Base-by-base conservation (phyloP, 129 eudicot species). In the Calendula officinalis region DNA sequence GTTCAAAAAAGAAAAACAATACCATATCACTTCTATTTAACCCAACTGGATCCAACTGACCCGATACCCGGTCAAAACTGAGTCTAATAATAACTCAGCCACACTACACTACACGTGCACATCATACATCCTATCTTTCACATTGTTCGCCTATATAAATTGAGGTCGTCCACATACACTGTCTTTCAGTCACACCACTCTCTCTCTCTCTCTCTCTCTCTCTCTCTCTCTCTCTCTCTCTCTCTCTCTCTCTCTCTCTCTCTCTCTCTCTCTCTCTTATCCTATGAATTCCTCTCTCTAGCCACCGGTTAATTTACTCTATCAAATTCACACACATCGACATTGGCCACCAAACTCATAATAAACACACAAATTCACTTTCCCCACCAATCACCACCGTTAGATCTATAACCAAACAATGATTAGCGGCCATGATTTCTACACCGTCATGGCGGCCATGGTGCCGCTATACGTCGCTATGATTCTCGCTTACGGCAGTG, bases 401-500 rank as follows among this genome's bases (percentile, higher is more conserved):
- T 53, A 73, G 78, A 69, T 74, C 67, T 6, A 36, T 17, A 74
- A 80, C 57, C 58, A 16, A 22, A 75, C 59, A 44, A 91, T 90
- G 97, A 90, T 90, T 22, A 74, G 51, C 7, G 76, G 81, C 62
- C 95, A 86, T 62, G 97, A 90, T 72, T 83, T 90, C 32, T 90
- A 90, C 85, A 82, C 83, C 16, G 97, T 90, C 15, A 72, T 90
- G 56, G 77, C 97, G 11, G 95, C 97, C 30, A 81, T 90, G 70
- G 78, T 90, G 7, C 97, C 97, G 0, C 82, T 90, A 13, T 90
- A 90, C 72, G 95, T 84, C 8, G 97, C 97, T 16, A 90, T 90
- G 97, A 86, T 90, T 9, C 73, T 90, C 1, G 97, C 97, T 6
- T 90, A 90, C 73, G 97, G 97, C 68, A 86, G 95, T 7, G 97